These are phyloP conservation scores for Pulveroboletus sp. DNA, from an alignment of 768 basidiomycete genomes.

Conservation along the genomic window DNA sequence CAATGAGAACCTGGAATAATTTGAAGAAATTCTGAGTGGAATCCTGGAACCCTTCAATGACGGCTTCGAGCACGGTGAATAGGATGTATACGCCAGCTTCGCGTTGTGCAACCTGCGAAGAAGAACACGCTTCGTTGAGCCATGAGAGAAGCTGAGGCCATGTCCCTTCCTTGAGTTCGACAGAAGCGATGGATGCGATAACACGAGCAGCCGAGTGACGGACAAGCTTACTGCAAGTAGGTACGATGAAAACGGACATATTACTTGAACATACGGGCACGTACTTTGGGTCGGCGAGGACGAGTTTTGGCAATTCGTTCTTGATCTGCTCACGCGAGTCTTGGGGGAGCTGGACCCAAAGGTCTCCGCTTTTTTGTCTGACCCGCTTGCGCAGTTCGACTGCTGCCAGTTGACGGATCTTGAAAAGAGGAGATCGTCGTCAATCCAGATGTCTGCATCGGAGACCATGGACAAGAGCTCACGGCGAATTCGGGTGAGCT, in stretches of 20 bases:
- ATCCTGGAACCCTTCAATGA: conserved; percentile 84
- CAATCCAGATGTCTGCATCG: conserved; percentile 6
- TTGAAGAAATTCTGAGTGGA: conserved; percentile 72
- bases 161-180: conserved; percentile 72
- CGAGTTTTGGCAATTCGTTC: conserved; percentile 68
- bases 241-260: background rate
- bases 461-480: conserved; percentile 32
- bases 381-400: conserved; percentile 96
- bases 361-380: conserved; percentile 65
- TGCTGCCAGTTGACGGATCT: conserved; percentile 96
- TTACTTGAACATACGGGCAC: conserved; percentile 18
- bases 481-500: conserved; percentile 82
- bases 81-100: conserved; percentile 91
- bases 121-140: conserved; percentile 72
- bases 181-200: conserved; percentile 84
- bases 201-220: conserved; percentile 91
- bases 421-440: background rate
- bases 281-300: conserved; percentile 75
- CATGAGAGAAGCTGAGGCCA: conserved; percentile 90
- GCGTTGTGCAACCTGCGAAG: conserved; percentile 66
- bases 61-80: conserved; percentile 86
- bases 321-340: conserved; percentile 81
- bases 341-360: conserved; percentile 73
- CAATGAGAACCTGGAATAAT: conserved; percentile 66
- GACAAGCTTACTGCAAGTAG: conserved; percentile 65